Base-by-base conservation (phyloP, 2,329 filamentous ascomycete genomes). In the Didymella pomorum region DNA sequence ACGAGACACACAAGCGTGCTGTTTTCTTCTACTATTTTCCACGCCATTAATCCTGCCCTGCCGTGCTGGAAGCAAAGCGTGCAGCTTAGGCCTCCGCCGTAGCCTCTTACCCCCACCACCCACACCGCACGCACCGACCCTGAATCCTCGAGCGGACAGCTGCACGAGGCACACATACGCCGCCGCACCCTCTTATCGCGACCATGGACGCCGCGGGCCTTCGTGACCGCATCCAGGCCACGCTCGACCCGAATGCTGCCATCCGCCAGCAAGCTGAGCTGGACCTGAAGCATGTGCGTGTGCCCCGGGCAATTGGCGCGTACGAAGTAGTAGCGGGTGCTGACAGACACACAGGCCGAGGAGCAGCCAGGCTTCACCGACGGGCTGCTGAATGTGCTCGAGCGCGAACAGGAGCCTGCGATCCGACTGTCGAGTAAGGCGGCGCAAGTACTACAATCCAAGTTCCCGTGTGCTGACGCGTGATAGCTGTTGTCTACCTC, bases 361-460 rank as follows among this genome's bases (percentile, higher is more conserved):
- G 88, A 92, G 70, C 89, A 93, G 78, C 84, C 90, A 61, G 93
- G 93, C 66, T 98, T 99, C 79, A 89, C 91, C 76, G 91, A 95
- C 78, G 91, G 92, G 70, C 87, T 98, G 63, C 84, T 97, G 72
- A 92, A 96, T 76, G 93, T 99, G 72, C 83, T 98, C 69, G 90
- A 96, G 80, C 86, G 86, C 62, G 95, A 99, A 80, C 90, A 93
- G 79, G 91, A 96, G 69, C 84, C 87, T 71, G 89, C 89, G 64
- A 87, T 97, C 68, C 90, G 93, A 73, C 85, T 97, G 57, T 94
- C 94, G 61, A 92, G 94, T 98, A 90, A 67, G 64, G 41, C 65
- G 62, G 61, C 64, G 69, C 65, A 71, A 72, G 48, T 60, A 52
- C 41, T 33, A 43, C 26, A 10, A 35, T 18, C 16, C 6, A 26